These are phyloP conservation scores for Camelina hispida DNA, from an alignment of 345 rosid species.

Conservation along the genomic window DNA sequence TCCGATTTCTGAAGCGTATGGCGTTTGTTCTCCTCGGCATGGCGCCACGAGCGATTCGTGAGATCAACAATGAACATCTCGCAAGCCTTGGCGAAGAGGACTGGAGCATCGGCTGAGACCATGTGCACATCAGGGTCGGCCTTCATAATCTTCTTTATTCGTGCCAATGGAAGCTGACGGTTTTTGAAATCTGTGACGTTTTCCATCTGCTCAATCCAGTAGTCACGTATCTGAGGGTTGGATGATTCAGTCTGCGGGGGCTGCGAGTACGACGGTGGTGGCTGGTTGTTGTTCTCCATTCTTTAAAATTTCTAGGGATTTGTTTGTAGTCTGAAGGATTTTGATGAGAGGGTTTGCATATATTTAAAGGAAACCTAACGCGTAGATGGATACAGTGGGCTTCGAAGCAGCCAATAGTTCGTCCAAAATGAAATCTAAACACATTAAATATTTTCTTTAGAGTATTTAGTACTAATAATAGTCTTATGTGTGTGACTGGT, in stretches of 20 bases:
- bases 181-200: slow-evolving; percentile 74
- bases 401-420: neutral
- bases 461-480: neutral
- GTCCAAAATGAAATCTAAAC: neutral
- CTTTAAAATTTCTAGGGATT: neutral
- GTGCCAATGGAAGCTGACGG: slow-evolving; percentile 82
- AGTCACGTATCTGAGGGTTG: slow-evolving; percentile 54
- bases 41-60: slow-evolving; percentile 84
- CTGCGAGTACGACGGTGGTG: slow-evolving; percentile 27
- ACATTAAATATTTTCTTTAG: neutral
- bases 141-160: slow-evolving; percentile 94
- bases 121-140: slow-evolving; percentile 87
- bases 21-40: slow-evolving; percentile 82
- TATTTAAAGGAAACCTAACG: neutral
- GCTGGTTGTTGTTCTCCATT: slow-evolving; percentile 34
- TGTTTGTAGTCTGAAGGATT: neutral
- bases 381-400: neutral
- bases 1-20: slow-evolving; percentile 84
- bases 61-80: slow-evolving; percentile 90
- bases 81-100: slow-evolving; percentile 85
- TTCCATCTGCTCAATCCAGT: slow-evolving; percentile 75
- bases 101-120: slow-evolving; percentile 91
- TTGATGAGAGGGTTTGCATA: neutral
- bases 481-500: neutral
- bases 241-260: slow-evolving; percentile 54